These are phyloP conservation scores for Nannochloropsis gaditana DNA, from an alignment of 108 stramenopile genomes.

Conservation along the genomic window DNA sequence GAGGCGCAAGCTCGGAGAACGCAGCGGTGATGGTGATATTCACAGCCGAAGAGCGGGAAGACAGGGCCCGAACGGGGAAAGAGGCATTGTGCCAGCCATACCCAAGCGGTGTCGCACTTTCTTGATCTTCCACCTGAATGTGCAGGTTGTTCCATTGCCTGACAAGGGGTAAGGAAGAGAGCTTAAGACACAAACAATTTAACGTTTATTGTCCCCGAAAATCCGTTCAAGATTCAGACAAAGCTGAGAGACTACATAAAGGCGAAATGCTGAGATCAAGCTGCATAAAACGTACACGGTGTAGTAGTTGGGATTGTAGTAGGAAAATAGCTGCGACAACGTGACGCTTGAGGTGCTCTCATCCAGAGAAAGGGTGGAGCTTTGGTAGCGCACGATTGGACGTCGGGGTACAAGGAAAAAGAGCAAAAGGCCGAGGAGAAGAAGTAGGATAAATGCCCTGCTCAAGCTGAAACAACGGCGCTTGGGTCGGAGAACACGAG, in stretches of 20 bases:
- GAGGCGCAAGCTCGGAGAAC: slow-evolving; percentile 4
- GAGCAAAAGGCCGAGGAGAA: not conserved
- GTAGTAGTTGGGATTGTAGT: slow-evolving; percentile 10
- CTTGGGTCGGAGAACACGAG: not conserved
- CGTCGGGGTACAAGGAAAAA: not conserved
- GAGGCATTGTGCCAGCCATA: not conserved
- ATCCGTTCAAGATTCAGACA: not conserved
- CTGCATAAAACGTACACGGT: not conserved
- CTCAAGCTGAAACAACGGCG: not conserved
- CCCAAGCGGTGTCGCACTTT: not conserved
- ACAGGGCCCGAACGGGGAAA: not conserved
- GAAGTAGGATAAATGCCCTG: not conserved
- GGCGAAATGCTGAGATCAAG: not conserved
- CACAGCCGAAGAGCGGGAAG: not conserved
- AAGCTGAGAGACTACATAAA: not conserved
- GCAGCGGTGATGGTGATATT: slow-evolving; percentile 5
- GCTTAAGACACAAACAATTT: not conserved
- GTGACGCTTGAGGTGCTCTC: not conserved
- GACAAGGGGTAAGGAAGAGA: not conserved
- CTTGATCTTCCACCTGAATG: slow-evolving; percentile 13
- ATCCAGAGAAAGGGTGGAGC: not conserved
- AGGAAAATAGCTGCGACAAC: slow-evolving; percentile 5
- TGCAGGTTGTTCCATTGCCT: slow-evolving; percentile 18
- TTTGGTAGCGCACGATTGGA: slow-evolving; percentile 1
- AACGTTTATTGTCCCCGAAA: too few relatives aligned